A percentile compares a stretch with the other conserved stretches of the same genome.
These are phyloP conservation scores for Pholiota molesta DNA, from an alignment of 768 basidiomycete genomes.

Conservation along the genomic window DNA sequence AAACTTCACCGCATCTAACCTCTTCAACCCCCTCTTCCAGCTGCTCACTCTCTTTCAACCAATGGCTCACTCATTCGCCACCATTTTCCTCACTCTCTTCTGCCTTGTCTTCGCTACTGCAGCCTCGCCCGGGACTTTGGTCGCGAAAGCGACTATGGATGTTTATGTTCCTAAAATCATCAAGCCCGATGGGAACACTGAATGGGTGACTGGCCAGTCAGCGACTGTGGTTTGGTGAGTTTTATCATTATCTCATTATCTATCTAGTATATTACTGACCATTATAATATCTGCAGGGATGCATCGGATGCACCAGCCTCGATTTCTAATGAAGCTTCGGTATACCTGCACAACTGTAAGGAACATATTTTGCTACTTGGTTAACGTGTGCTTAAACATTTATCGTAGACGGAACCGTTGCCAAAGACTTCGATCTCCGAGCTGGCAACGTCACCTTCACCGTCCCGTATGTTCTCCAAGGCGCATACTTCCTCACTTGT, in stretches of 20 bases:
- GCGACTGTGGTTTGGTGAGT: slow-evolving; percentile 34
- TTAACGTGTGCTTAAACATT: background rate
- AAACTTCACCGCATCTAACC: background rate
- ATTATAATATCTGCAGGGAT: slow-evolving; percentile 32
- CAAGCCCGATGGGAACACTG: slow-evolving; percentile 27
- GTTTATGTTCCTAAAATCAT: slow-evolving; percentile 34
- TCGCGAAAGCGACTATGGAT: slow-evolving; percentile 28
- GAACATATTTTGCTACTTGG: background rate
- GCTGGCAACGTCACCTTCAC: slow-evolving; percentile 36
- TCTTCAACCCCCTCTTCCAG: slow-evolving; percentile 12
- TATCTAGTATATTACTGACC: background rate
- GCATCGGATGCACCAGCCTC: slow-evolving; percentile 38
- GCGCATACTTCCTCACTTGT: slow-evolving; percentile 45
- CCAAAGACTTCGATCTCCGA: slow-evolving; percentile 37
- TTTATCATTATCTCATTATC: background rate
- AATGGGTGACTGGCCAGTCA: slow-evolving; percentile 31
- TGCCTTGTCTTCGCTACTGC: slow-evolving; percentile 28
- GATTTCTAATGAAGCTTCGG: slow-evolving; percentile 44
- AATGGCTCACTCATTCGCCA: slow-evolving; percentile 13
- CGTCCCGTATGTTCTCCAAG: slow-evolving; percentile 37
- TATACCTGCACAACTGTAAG: slow-evolving; percentile 35
- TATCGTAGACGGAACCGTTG: slow-evolving; percentile 31
- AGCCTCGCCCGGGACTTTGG: slow-evolving; percentile 25
- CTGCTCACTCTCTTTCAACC: slow-evolving; percentile 7
- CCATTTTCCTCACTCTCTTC: slow-evolving; percentile 28